Conservation (phyloP, 805 yeast genomes). For the Cyberlindnera mycetangii region DNA sequence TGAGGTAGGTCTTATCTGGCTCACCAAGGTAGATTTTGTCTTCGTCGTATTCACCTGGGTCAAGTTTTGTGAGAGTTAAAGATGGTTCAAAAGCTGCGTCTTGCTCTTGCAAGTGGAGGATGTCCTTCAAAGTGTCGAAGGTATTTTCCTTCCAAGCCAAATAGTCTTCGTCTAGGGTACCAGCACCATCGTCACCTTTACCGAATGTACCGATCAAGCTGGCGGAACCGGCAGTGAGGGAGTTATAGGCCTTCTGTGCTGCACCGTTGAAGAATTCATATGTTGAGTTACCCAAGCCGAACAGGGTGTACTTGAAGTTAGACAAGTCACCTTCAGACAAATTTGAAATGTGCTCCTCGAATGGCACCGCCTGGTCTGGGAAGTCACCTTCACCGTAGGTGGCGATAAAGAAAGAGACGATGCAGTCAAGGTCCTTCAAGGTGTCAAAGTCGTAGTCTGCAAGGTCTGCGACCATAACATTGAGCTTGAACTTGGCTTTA, state of each 20-base stretch:
- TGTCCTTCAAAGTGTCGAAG: conserved; percentile 61
- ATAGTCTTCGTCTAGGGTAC: conserved; percentile 93
- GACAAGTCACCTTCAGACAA: conserved; percentile 53
- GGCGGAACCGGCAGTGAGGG: conserved; percentile 64
- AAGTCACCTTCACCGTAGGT: conserved; percentile 99
- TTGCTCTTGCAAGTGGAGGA: conserved; percentile 70
- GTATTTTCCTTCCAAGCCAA: conserved; percentile 86
- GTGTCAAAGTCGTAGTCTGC: conserved; percentile 86
- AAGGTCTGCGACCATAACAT: conserved; percentile 81
- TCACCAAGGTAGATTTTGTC: conserved; percentile 73
- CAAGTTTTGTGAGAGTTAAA: conserved; percentile 40
- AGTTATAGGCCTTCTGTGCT: conserved; percentile 56
- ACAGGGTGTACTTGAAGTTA: conserved; percentile 65
- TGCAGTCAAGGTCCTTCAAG: conserved; percentile 58
- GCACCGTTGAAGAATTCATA: conserved; percentile 89
- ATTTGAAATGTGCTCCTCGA: conserved; percentile 62
- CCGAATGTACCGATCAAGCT: conserved; percentile 73
- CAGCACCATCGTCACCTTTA: conserved; percentile 93
- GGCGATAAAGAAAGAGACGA: conserved; percentile 79
- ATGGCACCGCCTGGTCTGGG: conserved; percentile 87
- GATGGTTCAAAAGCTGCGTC: conserved; percentile 79
- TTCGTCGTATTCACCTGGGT: conserved; percentile 35
- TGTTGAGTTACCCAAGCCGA: conserved; percentile 93
- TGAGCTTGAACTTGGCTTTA: conserved; percentile 73
- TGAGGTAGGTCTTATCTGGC: conserved; percentile 46